Evolutionary conservation across 768 basidiomycete genomes (phyloP).

Genomic region (Gloeophyllum trabeum): DNA sequence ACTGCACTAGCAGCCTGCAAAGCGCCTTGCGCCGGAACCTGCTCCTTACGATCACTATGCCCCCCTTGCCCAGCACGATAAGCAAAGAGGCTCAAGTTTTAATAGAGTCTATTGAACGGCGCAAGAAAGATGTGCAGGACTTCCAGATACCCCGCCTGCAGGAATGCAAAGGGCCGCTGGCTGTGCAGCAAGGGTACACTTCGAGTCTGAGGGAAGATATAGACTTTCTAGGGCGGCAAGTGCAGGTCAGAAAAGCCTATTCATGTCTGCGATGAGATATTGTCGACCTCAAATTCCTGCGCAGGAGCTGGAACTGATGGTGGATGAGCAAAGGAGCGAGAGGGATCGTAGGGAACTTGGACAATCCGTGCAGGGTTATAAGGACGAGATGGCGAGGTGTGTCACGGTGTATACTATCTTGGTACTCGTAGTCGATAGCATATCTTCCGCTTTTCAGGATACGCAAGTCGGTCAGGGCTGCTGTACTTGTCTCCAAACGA

Average conservation of each 20-base stretch:
- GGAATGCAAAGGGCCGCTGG: conserved; percentile 56
- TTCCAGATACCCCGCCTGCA: conserved; percentile 71
- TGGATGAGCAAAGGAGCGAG: conserved; percentile 62
- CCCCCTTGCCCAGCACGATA: conserved; percentile 46
- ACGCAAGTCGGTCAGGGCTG: conserved; percentile 52
- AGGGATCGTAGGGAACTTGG: conserved; percentile 37
- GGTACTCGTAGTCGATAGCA: too few species aligned
- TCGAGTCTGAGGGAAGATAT: conserved; percentile 73
- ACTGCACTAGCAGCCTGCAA: conserved; percentile 33
- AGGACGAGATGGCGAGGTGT: conserved; percentile 38
- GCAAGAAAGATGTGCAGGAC: conserved; percentile 49
- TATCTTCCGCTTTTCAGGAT: conserved; percentile 29
- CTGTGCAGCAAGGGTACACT: conserved; percentile 60
- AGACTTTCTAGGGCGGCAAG: conserved; percentile 41
- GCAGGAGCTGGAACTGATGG: conserved; percentile 56
- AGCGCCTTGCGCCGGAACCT: conserved; percentile 42
- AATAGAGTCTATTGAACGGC: conserved; percentile 41
- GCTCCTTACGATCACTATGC: conserved; percentile 34
- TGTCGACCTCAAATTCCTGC: conserved; percentile 9
- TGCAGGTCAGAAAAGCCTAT: conserved; percentile 41
- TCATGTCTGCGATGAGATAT: not conserved
- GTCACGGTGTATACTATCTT: conserved; percentile 9
- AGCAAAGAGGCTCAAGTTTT: conserved; percentile 38
- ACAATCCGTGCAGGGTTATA: conserved; percentile 36
- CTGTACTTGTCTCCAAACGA: conserved; percentile 64